Evolutionary conservation across 768 basidiomycete species (phyloP).

Genomic region (Suillus subluteus): DNA sequence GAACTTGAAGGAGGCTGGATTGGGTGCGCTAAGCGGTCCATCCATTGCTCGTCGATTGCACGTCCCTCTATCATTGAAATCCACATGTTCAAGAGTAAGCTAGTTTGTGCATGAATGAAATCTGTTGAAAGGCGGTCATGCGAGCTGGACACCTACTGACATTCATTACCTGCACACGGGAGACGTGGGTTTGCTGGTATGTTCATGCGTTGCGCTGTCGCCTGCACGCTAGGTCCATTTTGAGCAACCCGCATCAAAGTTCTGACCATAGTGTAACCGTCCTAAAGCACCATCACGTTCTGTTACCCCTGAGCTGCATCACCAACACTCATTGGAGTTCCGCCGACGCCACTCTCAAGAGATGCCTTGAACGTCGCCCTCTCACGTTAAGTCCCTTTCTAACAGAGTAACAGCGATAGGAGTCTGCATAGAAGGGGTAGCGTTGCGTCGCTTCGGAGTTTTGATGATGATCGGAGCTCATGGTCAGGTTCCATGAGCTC

Average conservation of each 20-base stretch:
- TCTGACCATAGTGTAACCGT: constrained; percentile 27
- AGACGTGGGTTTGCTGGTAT: constrained; percentile 36
- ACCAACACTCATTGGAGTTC: constrained; percentile 32
- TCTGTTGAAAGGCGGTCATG: background rate
- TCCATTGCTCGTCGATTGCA: constrained; percentile 50
- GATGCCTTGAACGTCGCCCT: constrained; percentile 17
- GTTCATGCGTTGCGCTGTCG: constrained; percentile 38
- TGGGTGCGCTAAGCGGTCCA: constrained; percentile 18
- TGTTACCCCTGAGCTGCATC: too few species aligned
- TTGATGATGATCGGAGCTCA: constrained; percentile 46
- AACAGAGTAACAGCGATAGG: constrained; percentile 20
- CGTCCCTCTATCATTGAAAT: constrained; percentile 47
- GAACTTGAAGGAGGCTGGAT: constrained; percentile 22
- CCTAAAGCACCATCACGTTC: too few species aligned
- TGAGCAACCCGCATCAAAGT: constrained; percentile 40
- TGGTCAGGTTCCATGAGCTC: constrained; percentile 50
- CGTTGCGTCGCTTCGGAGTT: constrained; percentile 44
- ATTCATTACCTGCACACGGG: constrained; percentile 57
- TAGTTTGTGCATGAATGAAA: constrained; percentile 22
- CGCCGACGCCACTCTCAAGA: constrained; percentile 22
- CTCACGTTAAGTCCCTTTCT: constrained; percentile 25
- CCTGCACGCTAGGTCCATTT: constrained; percentile 28
- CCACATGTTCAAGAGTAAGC: constrained; percentile 49
- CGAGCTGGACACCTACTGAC: constrained; percentile 40
- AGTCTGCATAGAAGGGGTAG: constrained; percentile 37